Percentiles rank a stretch among this genome's conserved stretches.
Evolutionary conservation across 1,284 basidiomycete genomes (phyloP).

Genomic region (Thecaphora thlaspeos): DNA sequence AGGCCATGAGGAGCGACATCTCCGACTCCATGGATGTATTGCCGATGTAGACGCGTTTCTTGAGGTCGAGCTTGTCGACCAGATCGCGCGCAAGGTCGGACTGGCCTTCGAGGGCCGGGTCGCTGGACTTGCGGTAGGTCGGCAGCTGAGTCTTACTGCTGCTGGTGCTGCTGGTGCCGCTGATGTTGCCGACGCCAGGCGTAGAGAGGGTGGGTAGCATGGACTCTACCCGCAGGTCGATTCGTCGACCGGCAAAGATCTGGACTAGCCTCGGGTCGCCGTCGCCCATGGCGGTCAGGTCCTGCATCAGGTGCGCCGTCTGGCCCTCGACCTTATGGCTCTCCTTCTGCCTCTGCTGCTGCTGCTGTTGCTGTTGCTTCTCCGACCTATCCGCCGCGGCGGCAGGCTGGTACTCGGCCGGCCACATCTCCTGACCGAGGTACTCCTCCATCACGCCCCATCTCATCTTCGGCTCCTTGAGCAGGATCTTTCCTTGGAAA

Average conservation of each 20-base stretch:
- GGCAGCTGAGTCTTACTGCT: not conserved
- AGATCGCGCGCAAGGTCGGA: constrained; percentile 42
- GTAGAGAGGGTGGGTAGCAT: not conserved
- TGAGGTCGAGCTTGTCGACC: constrained; percentile 67
- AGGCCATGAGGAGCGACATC: constrained; percentile 90
- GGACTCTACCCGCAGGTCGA: constrained; percentile 18
- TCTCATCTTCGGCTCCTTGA: constrained; percentile 77
- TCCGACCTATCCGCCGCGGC: not conserved
- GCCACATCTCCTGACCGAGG: constrained; percentile 55
- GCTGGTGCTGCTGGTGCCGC: too few species aligned
- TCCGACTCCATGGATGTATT: constrained; percentile 99
- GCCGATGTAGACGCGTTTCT: constrained; percentile 81
- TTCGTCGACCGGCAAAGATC: constrained; percentile 33
- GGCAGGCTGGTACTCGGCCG: constrained; percentile 21
- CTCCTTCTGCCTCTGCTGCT: not conserved
- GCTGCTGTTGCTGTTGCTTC: not conserved
- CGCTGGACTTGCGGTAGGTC: constrained; percentile 27
- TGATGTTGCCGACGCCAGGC: not conserved
- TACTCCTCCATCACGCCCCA: constrained; percentile 89
- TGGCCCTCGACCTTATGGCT: too few species aligned
- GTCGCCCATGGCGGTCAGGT: too few species aligned
- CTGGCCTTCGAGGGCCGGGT: constrained; percentile 34
- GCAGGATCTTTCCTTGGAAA: constrained; percentile 76
- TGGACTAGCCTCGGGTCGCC: constrained; percentile 21
- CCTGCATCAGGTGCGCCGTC: too few species aligned